phyloP scores from a whole-genome alignment of 306 rosid genomes.

The Alnus rubra region DNA sequence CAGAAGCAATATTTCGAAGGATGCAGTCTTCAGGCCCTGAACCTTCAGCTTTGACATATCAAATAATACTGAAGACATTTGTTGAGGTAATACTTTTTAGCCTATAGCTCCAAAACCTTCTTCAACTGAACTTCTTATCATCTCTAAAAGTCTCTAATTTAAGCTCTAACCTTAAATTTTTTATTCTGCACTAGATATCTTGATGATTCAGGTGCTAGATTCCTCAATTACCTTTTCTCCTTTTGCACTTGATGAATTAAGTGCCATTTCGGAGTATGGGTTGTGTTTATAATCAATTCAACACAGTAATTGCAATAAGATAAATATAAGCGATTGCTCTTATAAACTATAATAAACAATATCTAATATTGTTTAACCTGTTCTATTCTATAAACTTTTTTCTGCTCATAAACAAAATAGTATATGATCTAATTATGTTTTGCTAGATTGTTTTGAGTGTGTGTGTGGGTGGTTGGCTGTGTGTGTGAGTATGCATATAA shows the following conservation, averaged over 20 bases:
- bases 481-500: not conserved
- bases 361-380: not conserved
- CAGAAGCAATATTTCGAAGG: slow-evolving; percentile 92
- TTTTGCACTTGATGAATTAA: not conserved
- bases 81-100: slow-evolving; percentile 59
- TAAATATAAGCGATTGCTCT: not conserved
- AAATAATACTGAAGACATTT: slow-evolving; percentile 76
- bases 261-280: not conserved
- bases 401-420: not conserved
- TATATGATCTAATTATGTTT: not conserved
- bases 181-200: not conserved
- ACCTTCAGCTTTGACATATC: slow-evolving; percentile 89
- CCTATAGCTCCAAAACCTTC: not conserved
- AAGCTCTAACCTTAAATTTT: not conserved
- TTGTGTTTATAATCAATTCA: not conserved
- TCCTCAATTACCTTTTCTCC: not conserved
- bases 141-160: not conserved
- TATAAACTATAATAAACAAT: not conserved
- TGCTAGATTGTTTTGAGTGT: not conserved
- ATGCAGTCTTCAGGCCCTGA: slow-evolving; percentile 88
- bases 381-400: not conserved
- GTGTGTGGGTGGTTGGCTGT: not conserved
- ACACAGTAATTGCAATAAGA: not conserved
- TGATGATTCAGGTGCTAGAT: not conserved
- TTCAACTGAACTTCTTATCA: slow-evolving; percentile 2